phyloP scores from a whole-genome alignment of 2,329 filamentous ascomycete species.

The Stagonosporopsis chrysanthemi region DNA sequence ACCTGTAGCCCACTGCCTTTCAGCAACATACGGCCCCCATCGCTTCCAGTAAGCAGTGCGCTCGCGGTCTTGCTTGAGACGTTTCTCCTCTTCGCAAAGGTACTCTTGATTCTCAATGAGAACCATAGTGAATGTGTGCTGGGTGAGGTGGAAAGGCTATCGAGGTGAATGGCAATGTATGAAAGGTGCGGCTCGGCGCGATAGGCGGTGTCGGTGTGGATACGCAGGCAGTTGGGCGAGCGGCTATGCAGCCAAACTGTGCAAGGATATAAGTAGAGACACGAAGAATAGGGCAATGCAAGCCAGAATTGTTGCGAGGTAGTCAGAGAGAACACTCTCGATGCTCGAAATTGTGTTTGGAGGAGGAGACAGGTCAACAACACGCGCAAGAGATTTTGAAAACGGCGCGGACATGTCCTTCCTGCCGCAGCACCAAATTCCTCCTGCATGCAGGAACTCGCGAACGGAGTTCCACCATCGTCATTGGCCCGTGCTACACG shows the following conservation, averaged over 20 bases:
- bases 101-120: slow-evolving; percentile 88
- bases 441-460: slow-evolving; percentile 48
- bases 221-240: slow-evolving; percentile 29
- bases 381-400: slow-evolving; percentile 25
- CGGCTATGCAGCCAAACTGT: slow-evolving; percentile 28
- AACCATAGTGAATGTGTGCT: slow-evolving; percentile 69
- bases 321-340: slow-evolving; percentile 11
- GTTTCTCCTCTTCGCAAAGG: slow-evolving; percentile 87
- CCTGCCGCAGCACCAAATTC: slow-evolving; percentile 27
- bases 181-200: slow-evolving; percentile 25
- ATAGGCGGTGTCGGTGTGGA: slow-evolving; percentile 35
- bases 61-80: slow-evolving; percentile 84
- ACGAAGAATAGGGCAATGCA: slow-evolving; percentile 14
- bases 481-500: slow-evolving; percentile 40
- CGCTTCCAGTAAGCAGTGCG: slow-evolving; percentile 95
- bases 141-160: slow-evolving; percentile 12
- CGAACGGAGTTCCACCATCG: slow-evolving; percentile 33
- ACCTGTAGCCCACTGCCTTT: slow-evolving; percentile 96
- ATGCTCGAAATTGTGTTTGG: slow-evolving; percentile 16
- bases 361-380: slow-evolving; percentile 20
- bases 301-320: slow-evolving; percentile 7
- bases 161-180: slow-evolving; percentile 17
- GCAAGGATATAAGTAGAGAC: slow-evolving; percentile 19
- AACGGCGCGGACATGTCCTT: slow-evolving; percentile 28
- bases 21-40: slow-evolving; percentile 94